Base-by-base conservation (phyloP, 768 basidiomycete genomes). In the Psilocybe subaeruginosa region DNA sequence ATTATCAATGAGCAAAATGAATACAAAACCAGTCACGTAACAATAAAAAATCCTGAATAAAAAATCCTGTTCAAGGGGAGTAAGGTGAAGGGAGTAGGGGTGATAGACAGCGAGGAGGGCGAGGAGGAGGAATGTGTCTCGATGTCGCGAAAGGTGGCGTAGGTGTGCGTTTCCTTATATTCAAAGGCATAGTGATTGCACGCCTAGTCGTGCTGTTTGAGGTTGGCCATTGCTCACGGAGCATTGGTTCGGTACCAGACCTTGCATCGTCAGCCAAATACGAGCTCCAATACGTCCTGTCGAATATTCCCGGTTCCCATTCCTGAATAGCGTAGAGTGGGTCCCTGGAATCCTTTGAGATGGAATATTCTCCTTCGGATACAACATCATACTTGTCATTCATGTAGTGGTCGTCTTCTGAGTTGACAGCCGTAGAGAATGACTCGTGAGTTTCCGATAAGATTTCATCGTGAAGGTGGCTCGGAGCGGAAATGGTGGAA, bases 401-500 rank as follows among this genome's bases (percentile, higher is more conserved):
- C 14, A 53, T 5, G 17, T 33, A 33, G n/a, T 6, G 51, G 11
- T 17, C 3, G 51, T 53, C 33, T 8, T 33, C 7, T n/a, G 33
- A 17, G 33, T 53, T 33, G 33, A 53, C 51, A 12, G 51, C 41
- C 4, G 41, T 53, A 17, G 30, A 35, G 29, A 35, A 23, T 17
- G 51, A 53, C 4, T 30, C n/a, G 16, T 53, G 51, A 31, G 51
- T 37, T 14, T 53, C 56, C 31, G 55, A 58, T 17, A 63, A 27
- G 9, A 67, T 47, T 27, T 55, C 64, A 50, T 60, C 65, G 46
- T 66, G 67, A 19, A 67, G 43, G 33, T 67, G 53, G 4, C 49
- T 50, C 12, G 75, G 71, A 2, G 77, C 77, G 16, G 78, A 79
- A 4, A 69, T 72, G 11, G 70, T 65, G 27, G 78, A 78, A 63